Evolutionary conservation across 148 eudicot genomes (phyloP), one percentile per base, ranked within the genome.

Genomic region (Amaranthus palmeri): DNA sequence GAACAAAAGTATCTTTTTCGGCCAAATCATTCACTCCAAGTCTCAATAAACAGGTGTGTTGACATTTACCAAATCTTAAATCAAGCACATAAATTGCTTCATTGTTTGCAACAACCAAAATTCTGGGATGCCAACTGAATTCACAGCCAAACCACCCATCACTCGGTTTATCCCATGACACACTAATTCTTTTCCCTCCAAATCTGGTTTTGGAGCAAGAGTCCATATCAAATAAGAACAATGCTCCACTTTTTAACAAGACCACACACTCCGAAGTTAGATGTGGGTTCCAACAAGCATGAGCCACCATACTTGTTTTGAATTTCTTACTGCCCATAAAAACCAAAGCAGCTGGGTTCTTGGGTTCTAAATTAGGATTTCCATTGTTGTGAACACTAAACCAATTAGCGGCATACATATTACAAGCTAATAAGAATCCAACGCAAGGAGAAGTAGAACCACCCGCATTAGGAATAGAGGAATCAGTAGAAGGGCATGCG

Each of bases 201-300:
- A 79, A 68, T 51, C 72, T 78, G 17, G 15, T 71, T 61, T 40
- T 59, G 41, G 56, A 61, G 46, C 45, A 43, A 57, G 71, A 77
- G 69, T 77, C 79, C 70, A 91, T 59, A 76, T 89, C 88, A 79
- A 87, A 89, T 72, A 91, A 70, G 67, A 83, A 86, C 66, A 91
- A 55, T 4, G 83, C 82, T 48, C 98, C 98, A 74, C 58, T 89
- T 58, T 89, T 88, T 51, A 91, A 79, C 68, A 92, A 81, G 4
- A 90, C 84, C 62, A 83, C 60, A 74, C 96, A 74, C 76, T 89
- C 92, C 44, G 84, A 87, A 2, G 76, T 81, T 69, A 86, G 45
- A 84, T 92, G 92, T 4, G 86, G 89, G 72, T 84, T 92, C 97
- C 97, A 92, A 84, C 96, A 89, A 75, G 84, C 87, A 81, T 84